These are phyloP conservation scores for Neocallimastix lanati DNA, from an alignment of 192 early-diverging fungal genomes.

Conservation along the genomic window DNA sequence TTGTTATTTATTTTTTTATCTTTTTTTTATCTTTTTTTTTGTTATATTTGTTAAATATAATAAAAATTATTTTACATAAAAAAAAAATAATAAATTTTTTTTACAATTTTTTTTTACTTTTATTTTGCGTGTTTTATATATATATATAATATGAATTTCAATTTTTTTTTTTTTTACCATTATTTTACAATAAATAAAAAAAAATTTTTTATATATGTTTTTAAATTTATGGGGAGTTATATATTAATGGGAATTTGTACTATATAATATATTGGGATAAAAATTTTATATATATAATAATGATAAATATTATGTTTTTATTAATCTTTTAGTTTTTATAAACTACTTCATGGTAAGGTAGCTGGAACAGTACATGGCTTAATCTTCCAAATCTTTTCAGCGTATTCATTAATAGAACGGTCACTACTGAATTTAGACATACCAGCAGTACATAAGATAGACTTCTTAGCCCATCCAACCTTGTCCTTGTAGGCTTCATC, in stretches of 20 bases:
- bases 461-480: slow-evolving; percentile 67
- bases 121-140: too few relatives aligned
- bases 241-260: not conserved
- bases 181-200: too few relatives aligned
- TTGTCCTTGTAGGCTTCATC: slow-evolving; percentile 75
- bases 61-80: too few relatives aligned
- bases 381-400: slow-evolving; percentile 77
- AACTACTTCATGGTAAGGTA: not conserved
- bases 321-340: too few relatives aligned
- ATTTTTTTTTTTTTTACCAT: too few relatives aligned
- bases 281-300: not conserved
- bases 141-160: too few relatives aligned
- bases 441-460: slow-evolving; percentile 49
- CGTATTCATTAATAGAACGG: slow-evolving; percentile 80
- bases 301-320: not conserved
- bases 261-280: not conserved
- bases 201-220: not conserved
- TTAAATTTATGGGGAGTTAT: not conserved
- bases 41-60: too few relatives aligned
- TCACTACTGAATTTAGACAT: slow-evolving; percentile 86
- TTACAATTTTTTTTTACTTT: too few relatives aligned
- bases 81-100: too few relatives aligned
- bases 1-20: too few relatives aligned
- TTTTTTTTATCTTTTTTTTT: too few relatives aligned
- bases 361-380: slow-evolving; percentile 17